Evolutionary conservation across 148 eudicot species (phyloP), one percentile per base, ranked within the genome.

Genomic region (Polygonum aviculare): DNA sequence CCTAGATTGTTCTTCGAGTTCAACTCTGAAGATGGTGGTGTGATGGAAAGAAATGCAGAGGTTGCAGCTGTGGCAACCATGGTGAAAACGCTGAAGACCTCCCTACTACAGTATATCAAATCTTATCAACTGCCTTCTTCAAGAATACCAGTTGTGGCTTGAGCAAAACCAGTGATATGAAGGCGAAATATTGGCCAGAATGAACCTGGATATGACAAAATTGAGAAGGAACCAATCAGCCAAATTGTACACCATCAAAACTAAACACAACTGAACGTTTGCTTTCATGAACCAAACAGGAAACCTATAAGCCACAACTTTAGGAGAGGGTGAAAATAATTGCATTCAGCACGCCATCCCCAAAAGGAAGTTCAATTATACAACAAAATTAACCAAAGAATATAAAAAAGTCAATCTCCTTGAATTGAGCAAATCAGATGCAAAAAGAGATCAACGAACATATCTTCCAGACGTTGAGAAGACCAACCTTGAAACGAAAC

Each of bases 21-120:
- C 41, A 89, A 83, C 47, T 90, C 86, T 12, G 91, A 79, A 40
- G 84, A 75, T 47, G 85, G 82, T 18, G 92, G 82, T 69, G 90
- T 82, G 55, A 85, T 84, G 1, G 95, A 81, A 55, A 85, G 83
- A 44, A 93, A 82, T 9, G 91, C 86, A 55, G 90, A 78, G 72
- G 93, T 86, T 79, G 93, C 95, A 80, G 94, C 92, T 36, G 92
- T 82, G 79, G 98, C 88, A 81, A 87, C 96, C 98, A 92, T 95
- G 83, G 77, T 81, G 35, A 72, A 48, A 45, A 44, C 1, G 0
- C 50, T 21, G 8, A n/a, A 70, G 38, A 72, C 21, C 14, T 18
- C 45, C 45, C 73, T 41, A 41, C 19, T 38, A 16, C 72, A 70
- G 73, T 16, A 70, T 48, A 38, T 72, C 75, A 72, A 44, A 31